Conservation (phyloP, 768 basidiomycete species). For the Austroboletus eburneus region DNA sequence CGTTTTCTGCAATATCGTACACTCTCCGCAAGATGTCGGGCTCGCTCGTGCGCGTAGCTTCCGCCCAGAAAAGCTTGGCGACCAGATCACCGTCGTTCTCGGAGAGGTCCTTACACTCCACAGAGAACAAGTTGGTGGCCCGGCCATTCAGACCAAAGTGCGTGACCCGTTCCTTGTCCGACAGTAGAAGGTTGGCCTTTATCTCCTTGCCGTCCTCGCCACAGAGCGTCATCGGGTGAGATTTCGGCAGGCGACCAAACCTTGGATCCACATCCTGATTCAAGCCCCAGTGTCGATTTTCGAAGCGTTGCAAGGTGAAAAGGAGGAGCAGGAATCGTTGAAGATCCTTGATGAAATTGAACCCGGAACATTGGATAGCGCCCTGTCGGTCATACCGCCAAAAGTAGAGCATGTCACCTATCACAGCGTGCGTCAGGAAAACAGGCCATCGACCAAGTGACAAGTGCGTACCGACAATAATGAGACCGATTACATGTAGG, state of each 20-base stretch:
- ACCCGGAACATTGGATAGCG: slow-evolving; percentile 2
- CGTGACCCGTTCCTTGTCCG: neutral
- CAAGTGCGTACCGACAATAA: neutral
- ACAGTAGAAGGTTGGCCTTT: neutral
- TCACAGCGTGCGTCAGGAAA: neutral
- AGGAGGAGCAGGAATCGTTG: slow-evolving; percentile 6
- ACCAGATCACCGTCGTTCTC: neutral
- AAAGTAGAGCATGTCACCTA: slow-evolving; percentile 1
- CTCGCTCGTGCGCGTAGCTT: slow-evolving; percentile 3
- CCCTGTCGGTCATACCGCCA: neutral
- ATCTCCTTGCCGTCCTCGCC: neutral
- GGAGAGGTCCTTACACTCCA: neutral
- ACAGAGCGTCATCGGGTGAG: neutral
- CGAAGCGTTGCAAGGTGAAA: slow-evolving; percentile 8
- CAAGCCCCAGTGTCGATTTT: slow-evolving; percentile 7
- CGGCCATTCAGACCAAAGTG: slow-evolving; percentile 5
- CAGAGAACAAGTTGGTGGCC: slow-evolving; percentile 8
- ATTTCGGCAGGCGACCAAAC: neutral
- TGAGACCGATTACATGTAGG: neutral
- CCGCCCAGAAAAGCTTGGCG: neutral
- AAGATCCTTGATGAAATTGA: slow-evolving; percentile 14
- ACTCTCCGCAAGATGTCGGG: too few relatives aligned
- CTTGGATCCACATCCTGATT: neutral
- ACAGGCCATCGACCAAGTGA: neutral
- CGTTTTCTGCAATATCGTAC: neutral